Evolutionary conservation across 1,284 basidiomycete genomes (phyloP).

Genomic region (Boletellus deceptivus): DNA sequence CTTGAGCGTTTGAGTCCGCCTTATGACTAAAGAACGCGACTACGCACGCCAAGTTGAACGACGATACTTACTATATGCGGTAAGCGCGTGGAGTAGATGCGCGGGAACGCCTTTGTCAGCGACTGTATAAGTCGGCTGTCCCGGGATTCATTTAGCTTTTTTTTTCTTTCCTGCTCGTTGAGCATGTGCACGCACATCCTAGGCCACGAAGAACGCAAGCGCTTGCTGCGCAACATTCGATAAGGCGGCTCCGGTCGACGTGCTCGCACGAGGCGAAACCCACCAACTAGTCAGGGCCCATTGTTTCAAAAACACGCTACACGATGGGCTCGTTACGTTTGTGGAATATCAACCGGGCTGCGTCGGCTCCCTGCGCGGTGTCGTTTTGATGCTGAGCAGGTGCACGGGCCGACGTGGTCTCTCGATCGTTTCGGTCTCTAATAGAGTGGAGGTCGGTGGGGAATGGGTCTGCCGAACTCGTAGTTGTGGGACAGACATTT

Average conservation of each 20-base stretch:
- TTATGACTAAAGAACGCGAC: neutral
- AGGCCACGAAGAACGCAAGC: no score
- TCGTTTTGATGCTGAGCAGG: slow-evolving; percentile 51
- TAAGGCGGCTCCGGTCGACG: neutral
- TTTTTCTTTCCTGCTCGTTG: neutral
- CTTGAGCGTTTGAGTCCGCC: neutral
- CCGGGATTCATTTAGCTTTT: neutral
- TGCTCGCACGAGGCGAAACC: slow-evolving; percentile 5
- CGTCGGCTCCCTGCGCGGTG: slow-evolving; percentile 37
- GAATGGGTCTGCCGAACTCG: slow-evolving; percentile 38
- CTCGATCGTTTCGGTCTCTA: slow-evolving; percentile 39
- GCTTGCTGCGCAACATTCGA: neutral
- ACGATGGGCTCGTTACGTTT: slow-evolving; percentile 54
- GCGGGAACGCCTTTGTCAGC: slow-evolving; percentile 24
- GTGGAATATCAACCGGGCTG: slow-evolving; percentile 46
- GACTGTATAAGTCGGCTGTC: slow-evolving; percentile 13
- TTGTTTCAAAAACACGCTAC: slow-evolving; percentile 28
- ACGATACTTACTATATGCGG: slow-evolving; percentile 22
- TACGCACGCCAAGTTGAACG: slow-evolving; percentile 10
- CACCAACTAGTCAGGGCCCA: slow-evolving; percentile 60
- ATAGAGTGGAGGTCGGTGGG: slow-evolving; percentile 54
- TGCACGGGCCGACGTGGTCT: slow-evolving; percentile 35
- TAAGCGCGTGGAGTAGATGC: neutral
- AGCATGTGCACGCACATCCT: no score
- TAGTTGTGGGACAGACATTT: slow-evolving; percentile 61